These are phyloP conservation scores for Chaetomium sp. DNA, from an alignment of 2,329 filamentous ascomycete species.

Conservation along the genomic window DNA sequence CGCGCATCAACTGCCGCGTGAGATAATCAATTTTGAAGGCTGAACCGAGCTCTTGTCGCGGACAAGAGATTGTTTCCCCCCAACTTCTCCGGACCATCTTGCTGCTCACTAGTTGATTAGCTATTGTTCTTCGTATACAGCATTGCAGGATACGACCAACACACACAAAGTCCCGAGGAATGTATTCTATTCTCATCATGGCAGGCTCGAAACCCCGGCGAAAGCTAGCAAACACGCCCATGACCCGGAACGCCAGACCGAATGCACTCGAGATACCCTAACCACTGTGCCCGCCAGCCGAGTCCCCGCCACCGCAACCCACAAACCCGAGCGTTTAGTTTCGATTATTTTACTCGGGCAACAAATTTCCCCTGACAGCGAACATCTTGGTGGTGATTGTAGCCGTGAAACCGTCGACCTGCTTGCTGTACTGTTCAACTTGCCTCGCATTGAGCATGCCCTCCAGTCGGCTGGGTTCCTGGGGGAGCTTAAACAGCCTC, in stretches of 20 bases:
- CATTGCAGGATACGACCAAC: too few species aligned
- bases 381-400: slow-evolving; percentile 97
- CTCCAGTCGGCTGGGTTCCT: slow-evolving; percentile 88
- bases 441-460: slow-evolving; percentile 92
- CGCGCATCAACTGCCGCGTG: too few species aligned
- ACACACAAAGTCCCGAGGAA: neutral
- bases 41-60: too few species aligned
- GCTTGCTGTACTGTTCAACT: slow-evolving; percentile 95
- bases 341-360: slow-evolving; percentile 42
- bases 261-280: slow-evolving; percentile 22
- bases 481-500: slow-evolving; percentile 93
- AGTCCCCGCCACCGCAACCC: neutral
- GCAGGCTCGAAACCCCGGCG: slow-evolving; percentile 16
- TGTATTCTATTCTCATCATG: slow-evolving; percentile 15
- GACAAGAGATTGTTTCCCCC: too few species aligned
- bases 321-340: neutral
- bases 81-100: too few species aligned
- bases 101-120: too few species aligned
- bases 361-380: slow-evolving; percentile 68
- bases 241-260: slow-evolving; percentile 24
- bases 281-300: slow-evolving; percentile 1
- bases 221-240: slow-evolving; percentile 22
- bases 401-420: slow-evolving; percentile 93
- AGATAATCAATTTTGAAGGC: too few species aligned
- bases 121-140: too few species aligned